These are phyloP conservation scores for Ustilago nuda DNA, from an alignment of 1,284 basidiomycete species.

Conservation along the genomic window DNA sequence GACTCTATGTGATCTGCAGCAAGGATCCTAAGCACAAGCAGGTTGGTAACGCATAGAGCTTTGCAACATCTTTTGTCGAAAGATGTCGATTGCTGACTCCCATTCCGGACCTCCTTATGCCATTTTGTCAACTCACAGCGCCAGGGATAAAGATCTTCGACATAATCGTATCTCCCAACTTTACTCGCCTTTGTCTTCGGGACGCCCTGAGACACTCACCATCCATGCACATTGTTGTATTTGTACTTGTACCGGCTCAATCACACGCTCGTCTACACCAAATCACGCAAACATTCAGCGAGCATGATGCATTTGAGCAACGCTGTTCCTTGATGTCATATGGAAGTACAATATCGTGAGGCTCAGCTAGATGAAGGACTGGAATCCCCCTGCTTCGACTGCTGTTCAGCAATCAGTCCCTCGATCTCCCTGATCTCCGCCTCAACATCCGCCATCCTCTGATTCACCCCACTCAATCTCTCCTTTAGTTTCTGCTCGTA, in stretches of 20 bases:
- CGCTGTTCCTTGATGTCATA: too few relatives aligned
- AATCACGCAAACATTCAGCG: too few relatives aligned
- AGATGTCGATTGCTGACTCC: neutral
- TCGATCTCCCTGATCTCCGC: constrained; percentile 47
- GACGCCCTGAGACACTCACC: too few relatives aligned
- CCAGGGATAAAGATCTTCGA: constrained; percentile 11
- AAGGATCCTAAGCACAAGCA: constrained; percentile 98
- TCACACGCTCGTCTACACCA: neutral
- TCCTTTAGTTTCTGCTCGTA: constrained; percentile 46
- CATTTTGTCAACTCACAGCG: constrained; percentile 11
- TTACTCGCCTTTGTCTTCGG: neutral
- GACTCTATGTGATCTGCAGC: constrained; percentile 91
- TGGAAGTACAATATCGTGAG: neutral
- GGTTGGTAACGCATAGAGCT: constrained; percentile 73
- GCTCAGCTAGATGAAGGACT: neutral
- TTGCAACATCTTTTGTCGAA: neutral
- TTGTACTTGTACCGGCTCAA: constrained; percentile 35
- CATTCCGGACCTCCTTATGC: neutral
- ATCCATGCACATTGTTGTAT: neutral
- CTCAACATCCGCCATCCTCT: constrained; percentile 41
- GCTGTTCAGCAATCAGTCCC: constrained; percentile 15
- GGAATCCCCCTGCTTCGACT: constrained; percentile 16
- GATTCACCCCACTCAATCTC: constrained; percentile 34
- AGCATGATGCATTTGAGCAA: too few relatives aligned
- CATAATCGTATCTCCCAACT: neutral